These are phyloP conservation scores for Euphorbia lathyris DNA, from an alignment of 345 rosid species.

Conservation along the genomic window DNA sequence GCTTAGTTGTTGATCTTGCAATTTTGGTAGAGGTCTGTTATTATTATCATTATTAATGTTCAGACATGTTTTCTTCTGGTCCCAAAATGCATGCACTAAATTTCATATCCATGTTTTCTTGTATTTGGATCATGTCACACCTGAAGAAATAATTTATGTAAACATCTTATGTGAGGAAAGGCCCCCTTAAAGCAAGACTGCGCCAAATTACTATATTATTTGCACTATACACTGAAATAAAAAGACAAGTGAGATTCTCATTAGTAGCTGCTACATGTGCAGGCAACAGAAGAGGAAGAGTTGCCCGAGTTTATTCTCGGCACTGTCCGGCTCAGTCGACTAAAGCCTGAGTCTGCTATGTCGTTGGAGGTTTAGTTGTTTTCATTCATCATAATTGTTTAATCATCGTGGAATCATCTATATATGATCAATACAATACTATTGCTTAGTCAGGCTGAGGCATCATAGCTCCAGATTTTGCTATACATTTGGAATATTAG, in stretches of 20 bases:
- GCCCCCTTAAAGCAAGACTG: background rate
- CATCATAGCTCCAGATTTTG: background rate
- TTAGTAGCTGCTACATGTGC: slow-evolving; percentile 22
- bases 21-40: slow-evolving; percentile 81
- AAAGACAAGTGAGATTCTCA: background rate
- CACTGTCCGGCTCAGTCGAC: slow-evolving; percentile 76
- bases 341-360: slow-evolving; percentile 67
- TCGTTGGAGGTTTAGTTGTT: slow-evolving; percentile 48
- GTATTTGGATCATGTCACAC: no score
- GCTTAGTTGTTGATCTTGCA: slow-evolving; percentile 91
- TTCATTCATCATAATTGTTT: slow-evolving; percentile 6
- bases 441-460: background rate
- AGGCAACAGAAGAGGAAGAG: slow-evolving; percentile 80
- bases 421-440: background rate
- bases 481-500: background rate
- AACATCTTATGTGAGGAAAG: background rate
- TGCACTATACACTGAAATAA: background rate
- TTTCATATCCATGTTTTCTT: no score
- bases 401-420: background rate
- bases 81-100: background rate
- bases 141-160: background rate
- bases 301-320: slow-evolving; percentile 95
- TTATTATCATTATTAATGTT: background rate
- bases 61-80: background rate
- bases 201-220: background rate